Base-by-base conservation (phyloP, 805 yeast genomes). In the Metschnikowia lochheadii region DNA sequence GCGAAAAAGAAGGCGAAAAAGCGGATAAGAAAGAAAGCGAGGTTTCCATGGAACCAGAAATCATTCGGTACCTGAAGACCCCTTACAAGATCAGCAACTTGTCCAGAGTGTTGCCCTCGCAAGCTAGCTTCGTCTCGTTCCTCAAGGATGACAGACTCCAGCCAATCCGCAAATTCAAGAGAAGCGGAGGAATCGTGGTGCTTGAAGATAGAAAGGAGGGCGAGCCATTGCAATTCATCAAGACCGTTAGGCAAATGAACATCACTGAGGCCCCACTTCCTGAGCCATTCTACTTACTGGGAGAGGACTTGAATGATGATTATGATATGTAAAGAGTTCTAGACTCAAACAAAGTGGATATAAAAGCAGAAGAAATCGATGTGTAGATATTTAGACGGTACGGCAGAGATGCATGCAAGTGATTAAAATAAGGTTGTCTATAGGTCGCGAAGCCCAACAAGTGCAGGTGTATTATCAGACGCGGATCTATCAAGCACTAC, bases 41-140 rank as follows among this genome's bases (percentile, higher is more conserved):
- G 29, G 55, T 58, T 38, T 60, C 60, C 14, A 51, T 44, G 46
- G 71, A 67, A 53, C 67, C 65, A 51, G 69, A 67, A 53, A 70
- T 77, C 42, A 72, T 75, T 54, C 81, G 79, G 56, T 83, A 84
- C 63, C 75, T 79, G 49, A 78, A 82, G 61, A 79, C 79, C 20
- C 85, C 90, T 26, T 89, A 81, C 68, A 80, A 81, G 64, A 73
- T 94, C 50, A 77, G 77, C 35, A 94, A 94, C 65, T 74, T 92
- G 79, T 79, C 94, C 11, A 82, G 99, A 62, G 96, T 94, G 1
- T 74, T 94, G 49, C 98, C 98, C 14, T 80, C 84, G 41, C 98
- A 94, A 71, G 76, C 91, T 51, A 85, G 84, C 67, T 89, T 83
- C 70, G 81, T 94, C 47, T 78, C 96, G 3, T 90, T 92, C 64